phyloP scores from a whole-genome alignment of 495 filamentous ascomycete species.

The Aspergillus kassunensis region DNA sequence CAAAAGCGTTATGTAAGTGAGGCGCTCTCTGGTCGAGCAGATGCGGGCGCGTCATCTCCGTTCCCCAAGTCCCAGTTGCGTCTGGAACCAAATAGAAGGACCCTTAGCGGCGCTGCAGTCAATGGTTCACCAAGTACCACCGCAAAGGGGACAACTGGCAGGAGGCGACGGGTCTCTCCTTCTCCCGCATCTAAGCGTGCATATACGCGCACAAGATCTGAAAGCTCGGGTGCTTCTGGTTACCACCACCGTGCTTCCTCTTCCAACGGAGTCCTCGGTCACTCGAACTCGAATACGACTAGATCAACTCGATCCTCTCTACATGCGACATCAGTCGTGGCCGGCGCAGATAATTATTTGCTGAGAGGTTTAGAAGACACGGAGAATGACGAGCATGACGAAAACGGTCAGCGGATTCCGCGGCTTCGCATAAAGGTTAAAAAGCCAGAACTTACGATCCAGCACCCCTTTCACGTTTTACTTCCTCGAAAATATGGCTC shows the following conservation, averaged over 20 bases:
- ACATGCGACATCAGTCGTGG: constrained; percentile 14
- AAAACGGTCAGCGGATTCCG: constrained; percentile 30
- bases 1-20: constrained; percentile 28
- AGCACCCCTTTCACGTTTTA: constrained; percentile 50
- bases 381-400: constrained; percentile 20
- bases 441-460: constrained; percentile 47
- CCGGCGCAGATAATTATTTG: constrained; percentile 6
- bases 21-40: constrained; percentile 20
- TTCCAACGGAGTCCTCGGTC: constrained; percentile 19
- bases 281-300: constrained; percentile 19
- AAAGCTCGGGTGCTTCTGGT: constrained; percentile 24
- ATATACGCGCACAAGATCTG: constrained; percentile 32
- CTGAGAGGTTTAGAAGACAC: constrained; percentile 4
- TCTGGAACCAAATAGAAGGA: constrained; percentile 30
- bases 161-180: constrained; percentile 26
- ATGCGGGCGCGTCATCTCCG: constrained; percentile 32
- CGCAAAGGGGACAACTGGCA: constrained; percentile 22
- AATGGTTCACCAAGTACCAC: constrained; percentile 33
- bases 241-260: constrained; percentile 16
- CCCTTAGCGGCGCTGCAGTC: constrained; percentile 27
- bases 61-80: constrained; percentile 32
- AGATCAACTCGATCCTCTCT: constrained; percentile 27
- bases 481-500: constrained; percentile 42
- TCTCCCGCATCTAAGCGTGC: constrained; percentile 28
- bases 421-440: constrained; percentile 51